Evolutionary conservation across 192 early-diverging fungal species (phyloP), one percentile per base, ranked within the genome.

Genomic region (Backusella mclennaniae): DNA sequence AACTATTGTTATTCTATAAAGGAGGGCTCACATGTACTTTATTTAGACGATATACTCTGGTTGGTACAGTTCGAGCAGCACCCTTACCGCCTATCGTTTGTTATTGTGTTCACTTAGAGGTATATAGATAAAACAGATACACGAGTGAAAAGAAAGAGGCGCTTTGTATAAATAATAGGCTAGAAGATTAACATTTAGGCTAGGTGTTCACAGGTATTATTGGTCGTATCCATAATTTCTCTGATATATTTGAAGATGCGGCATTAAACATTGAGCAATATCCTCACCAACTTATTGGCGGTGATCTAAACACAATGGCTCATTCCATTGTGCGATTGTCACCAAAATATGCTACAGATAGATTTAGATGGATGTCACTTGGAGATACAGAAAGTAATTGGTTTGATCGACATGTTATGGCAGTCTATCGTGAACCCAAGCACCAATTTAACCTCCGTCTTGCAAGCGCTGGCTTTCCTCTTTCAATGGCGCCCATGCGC

Each of bases 271-370:
- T 76, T 0, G 46, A 66, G 0, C 71, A 66, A 68, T 79, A 82
- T 31, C 93, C 92, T 11, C 88, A 93, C 71, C 93, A 95, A 77
- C 67, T 92, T 21, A 80, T 95, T 7, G 89, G 90, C 77, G 93
- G 93, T 33, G 93, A 95, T 73, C 72, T 95, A 33, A 95, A 95
- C 76, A 95, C 93, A 0, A 92, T 93, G 83, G 91, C 89, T 3
- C 93, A 93, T 73, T 93, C 92, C 19, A 85, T 93, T 35, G 92
- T 90, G 2, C 84, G 93, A 8, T 75, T 95, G 2, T 91, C 91
- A 41, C 88, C 90, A 7, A 80, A 76, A 38, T 92, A 90, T 74
- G 84, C 87, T 7, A 82, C 80, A 11, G 93, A 93, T 75, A 86
- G 87, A 80, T 92, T 91, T 76, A 84, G 93, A 14, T 85, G 88